Evolutionary conservation across 2,329 filamentous ascomycete species (phyloP).

Genomic region (Mycogone perniciosa): DNA sequence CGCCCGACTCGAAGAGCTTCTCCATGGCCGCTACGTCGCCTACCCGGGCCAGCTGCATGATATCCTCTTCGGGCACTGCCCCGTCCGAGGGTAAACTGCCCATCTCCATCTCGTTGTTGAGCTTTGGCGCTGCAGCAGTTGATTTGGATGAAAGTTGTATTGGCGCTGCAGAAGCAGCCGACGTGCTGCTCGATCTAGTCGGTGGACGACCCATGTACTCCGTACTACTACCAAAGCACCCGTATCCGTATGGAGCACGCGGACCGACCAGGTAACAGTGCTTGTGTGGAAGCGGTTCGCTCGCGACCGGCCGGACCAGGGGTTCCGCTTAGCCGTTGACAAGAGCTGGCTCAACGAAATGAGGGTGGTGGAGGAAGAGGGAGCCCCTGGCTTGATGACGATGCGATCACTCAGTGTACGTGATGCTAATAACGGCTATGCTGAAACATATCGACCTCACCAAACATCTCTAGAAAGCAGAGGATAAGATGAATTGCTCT

Average conservation of each 20-base stretch:
- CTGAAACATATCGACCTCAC: too few relatives aligned
- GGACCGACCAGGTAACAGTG: not conserved
- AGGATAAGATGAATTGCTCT: too few relatives aligned
- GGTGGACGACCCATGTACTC: constrained; percentile 35
- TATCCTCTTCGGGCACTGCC: constrained; percentile 56
- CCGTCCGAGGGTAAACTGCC: constrained; percentile 40
- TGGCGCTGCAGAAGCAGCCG: constrained; percentile 35
- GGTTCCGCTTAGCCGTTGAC: not conserved
- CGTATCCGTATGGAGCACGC: not conserved
- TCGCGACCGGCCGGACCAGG: not conserved
- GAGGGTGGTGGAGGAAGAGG: not conserved
- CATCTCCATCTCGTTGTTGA: constrained; percentile 53
- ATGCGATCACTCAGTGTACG: too few relatives aligned
- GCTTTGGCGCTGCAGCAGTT: constrained; percentile 45
- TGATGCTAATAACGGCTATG: too few relatives aligned
- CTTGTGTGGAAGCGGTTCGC: not conserved
- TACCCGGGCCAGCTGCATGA: constrained; percentile 90
- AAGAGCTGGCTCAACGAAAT: not conserved
- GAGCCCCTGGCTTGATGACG: too few relatives aligned
- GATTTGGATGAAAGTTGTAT: constrained; percentile 51
- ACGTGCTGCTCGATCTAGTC: constrained; percentile 28
- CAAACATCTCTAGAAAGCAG: too few relatives aligned
- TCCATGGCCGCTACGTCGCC: constrained; percentile 85
- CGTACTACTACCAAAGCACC: not conserved
- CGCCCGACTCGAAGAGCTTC: constrained; percentile 77